These are phyloP conservation scores for Erodium texanum DNA, from an alignment of 441 rosid species.

Conservation along the genomic window DNA sequence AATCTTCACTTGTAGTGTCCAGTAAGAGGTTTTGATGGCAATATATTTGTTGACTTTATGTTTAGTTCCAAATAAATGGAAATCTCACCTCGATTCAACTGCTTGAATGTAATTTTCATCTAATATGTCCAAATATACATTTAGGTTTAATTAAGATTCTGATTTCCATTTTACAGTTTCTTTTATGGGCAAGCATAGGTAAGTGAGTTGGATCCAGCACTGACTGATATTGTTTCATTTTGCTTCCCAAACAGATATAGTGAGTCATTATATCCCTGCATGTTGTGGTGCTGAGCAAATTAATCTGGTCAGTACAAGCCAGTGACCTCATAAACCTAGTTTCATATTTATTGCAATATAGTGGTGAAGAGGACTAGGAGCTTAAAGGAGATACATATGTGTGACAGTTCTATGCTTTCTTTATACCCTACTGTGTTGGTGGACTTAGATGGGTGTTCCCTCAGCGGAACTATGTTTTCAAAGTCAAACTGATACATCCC, in stretches of 20 bases:
- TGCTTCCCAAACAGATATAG: neutral
- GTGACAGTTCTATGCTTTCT: neutral
- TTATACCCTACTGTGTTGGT: constrained; percentile 11
- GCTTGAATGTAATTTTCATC: neutral
- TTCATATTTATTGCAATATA: neutral
- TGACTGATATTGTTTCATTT: neutral
- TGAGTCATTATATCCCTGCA: neutral
- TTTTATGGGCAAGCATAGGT: neutral
- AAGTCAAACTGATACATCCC: constrained; percentile 30
- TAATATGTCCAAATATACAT: neutral
- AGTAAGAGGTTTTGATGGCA: neutral
- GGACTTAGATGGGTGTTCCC: constrained; percentile 59
- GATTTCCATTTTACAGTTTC: neutral
- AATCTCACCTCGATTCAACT: neutral
- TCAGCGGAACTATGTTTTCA: constrained; percentile 32
- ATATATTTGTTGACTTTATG: neutral
- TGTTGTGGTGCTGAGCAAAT: neutral
- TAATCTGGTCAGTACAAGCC: neutral
- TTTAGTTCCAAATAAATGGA: neutral
- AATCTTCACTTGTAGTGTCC: neutral
- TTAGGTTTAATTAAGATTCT: too few relatives aligned
- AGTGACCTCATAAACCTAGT: neutral
- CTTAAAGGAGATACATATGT: neutral
- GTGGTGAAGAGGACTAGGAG: neutral
- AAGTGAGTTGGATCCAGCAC: neutral